These are phyloP conservation scores for Colletotrichum chrysophilum DNA, from an alignment of 2,329 filamentous ascomycete species.

Conservation along the genomic window DNA sequence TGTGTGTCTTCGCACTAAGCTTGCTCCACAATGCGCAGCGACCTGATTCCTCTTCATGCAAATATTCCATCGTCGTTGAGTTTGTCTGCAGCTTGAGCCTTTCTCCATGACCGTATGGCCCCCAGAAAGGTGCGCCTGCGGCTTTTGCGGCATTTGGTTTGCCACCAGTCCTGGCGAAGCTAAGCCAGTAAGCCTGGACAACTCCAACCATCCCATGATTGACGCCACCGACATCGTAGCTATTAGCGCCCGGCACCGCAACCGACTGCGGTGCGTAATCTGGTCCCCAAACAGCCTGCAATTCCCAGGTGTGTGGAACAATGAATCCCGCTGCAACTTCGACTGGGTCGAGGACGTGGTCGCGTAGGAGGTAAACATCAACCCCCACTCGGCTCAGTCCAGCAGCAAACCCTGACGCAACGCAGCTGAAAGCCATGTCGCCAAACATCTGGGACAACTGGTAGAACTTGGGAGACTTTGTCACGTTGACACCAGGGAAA, in stretches of 20 bases:
- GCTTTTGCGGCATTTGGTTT: not conserved
- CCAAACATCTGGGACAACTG: not conserved
- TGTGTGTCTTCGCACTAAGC: not conserved
- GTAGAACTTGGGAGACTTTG: not conserved
- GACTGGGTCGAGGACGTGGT: not conserved
- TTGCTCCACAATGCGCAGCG: not conserved
- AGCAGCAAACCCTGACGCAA: not conserved
- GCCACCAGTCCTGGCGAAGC: not conserved
- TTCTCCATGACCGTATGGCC: not conserved
- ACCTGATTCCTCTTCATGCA: not conserved
- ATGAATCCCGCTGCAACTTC: not conserved
- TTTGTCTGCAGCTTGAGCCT: not conserved
- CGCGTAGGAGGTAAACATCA: not conserved
- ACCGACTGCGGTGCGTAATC: not conserved
- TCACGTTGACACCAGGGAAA: not conserved
- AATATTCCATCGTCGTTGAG: not conserved
- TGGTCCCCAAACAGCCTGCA: not conserved
- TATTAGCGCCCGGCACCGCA: not conserved
- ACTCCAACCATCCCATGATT: not conserved
- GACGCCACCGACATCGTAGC: not conserved
- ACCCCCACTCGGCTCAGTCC: not conserved
- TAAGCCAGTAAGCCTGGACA: not conserved
- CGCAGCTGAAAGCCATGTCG: not conserved
- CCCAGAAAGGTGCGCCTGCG: not conserved
- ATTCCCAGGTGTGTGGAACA: not conserved